Conservation (phyloP, 176 grass and related monocot genomes). For the Aegilops tauschii region DNA sequence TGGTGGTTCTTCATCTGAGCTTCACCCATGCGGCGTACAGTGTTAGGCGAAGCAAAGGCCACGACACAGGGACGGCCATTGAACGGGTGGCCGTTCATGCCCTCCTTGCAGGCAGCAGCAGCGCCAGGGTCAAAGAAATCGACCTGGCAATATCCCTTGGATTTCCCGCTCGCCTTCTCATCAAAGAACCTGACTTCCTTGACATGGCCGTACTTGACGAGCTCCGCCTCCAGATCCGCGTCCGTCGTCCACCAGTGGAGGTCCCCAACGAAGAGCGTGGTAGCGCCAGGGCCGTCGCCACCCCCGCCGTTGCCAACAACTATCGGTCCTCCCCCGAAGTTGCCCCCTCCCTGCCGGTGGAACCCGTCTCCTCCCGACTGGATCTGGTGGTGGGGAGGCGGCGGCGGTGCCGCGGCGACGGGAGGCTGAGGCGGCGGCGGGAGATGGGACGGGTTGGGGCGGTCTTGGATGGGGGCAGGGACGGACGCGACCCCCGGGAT, state of each 20-base stretch:
- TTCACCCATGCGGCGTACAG: constrained; percentile 72
- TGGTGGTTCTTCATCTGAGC: constrained; percentile 68
- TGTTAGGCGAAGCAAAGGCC: constrained; percentile 56
- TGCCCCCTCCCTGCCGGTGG: constrained; percentile 49
- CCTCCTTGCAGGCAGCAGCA: constrained; percentile 56
- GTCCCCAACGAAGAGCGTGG: constrained; percentile 74
- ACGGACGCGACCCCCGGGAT: constrained; percentile 30
- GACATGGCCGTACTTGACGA: constrained; percentile 65
- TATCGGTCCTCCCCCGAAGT: constrained; percentile 36
- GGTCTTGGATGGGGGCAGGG: constrained; percentile 35
- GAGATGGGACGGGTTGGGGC: constrained; percentile 30
- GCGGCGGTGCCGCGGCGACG: constrained; percentile 6
- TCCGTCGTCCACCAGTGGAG: constrained; percentile 93
- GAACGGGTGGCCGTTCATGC: constrained; percentile 73
- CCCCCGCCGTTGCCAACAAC: constrained; percentile 42
- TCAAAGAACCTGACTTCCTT: constrained; percentile 82
- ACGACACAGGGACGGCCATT: constrained; percentile 69
- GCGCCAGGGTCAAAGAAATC: constrained; percentile 61
- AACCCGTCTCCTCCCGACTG: constrained; percentile 40
- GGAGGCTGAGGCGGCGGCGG: constrained; percentile 19
- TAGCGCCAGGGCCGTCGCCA: constrained; percentile 41
- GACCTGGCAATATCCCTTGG: constrained; percentile 74
- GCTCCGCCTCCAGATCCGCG: constrained; percentile 60
- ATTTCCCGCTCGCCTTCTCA: constrained; percentile 78
- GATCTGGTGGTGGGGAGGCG: constrained; percentile 27